These are phyloP conservation scores for Capronia americana DNA, from an alignment of 2,329 filamentous ascomycete species.

Conservation along the genomic window DNA sequence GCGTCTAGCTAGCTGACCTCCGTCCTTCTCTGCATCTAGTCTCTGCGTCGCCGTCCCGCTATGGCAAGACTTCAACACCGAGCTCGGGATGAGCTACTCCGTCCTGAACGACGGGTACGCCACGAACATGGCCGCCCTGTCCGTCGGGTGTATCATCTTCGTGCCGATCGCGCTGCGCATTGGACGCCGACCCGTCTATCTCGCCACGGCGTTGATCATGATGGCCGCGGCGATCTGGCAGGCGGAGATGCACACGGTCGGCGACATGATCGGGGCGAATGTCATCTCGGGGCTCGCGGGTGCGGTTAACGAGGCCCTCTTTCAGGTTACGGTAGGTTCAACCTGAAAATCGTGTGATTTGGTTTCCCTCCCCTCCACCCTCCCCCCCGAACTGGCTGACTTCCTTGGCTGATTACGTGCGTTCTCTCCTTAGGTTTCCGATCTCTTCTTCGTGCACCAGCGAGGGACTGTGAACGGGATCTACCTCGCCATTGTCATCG, in stretches of 20 bases:
- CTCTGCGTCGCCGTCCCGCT: slow-evolving; percentile 48
- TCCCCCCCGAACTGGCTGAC: background rate
- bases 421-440: slow-evolving; percentile 46
- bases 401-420: background rate
- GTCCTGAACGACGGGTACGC: slow-evolving; percentile 53
- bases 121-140: slow-evolving; percentile 49
- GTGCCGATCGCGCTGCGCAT: slow-evolving; percentile 53
- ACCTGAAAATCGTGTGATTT: background rate
- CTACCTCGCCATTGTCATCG: slow-evolving; percentile 53
- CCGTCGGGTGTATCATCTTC: slow-evolving; percentile 50
- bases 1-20: background rate
- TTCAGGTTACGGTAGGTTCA: slow-evolving; percentile 49
- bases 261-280: slow-evolving; percentile 52
- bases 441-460: slow-evolving; percentile 59
- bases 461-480: slow-evolving; percentile 59
- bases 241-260: slow-evolving; percentile 49
- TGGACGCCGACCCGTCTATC: slow-evolving; percentile 51
- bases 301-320: slow-evolving; percentile 50
- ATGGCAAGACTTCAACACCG: slow-evolving; percentile 50
- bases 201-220: slow-evolving; percentile 48
- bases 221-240: slow-evolving; percentile 49
- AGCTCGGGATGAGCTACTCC: slow-evolving; percentile 50
- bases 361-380: too few relatives aligned
- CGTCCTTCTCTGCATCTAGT: slow-evolving; percentile 18
- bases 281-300: slow-evolving; percentile 51